Evolutionary conservation across 2,329 filamentous ascomycete species (phyloP).

Genomic region (Diaporthe eres): DNA sequence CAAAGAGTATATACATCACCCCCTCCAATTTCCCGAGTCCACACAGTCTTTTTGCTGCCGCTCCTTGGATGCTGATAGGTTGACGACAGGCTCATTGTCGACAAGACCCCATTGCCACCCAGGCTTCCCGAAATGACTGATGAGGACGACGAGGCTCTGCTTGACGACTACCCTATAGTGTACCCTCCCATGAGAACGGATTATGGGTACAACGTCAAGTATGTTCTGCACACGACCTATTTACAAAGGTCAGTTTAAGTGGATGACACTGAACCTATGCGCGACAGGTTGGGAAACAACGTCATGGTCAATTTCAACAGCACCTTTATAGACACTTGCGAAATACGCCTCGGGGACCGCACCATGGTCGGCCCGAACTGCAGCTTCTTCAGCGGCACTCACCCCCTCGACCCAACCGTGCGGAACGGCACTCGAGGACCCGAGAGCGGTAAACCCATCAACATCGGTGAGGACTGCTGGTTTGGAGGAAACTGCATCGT

Average conservation of each 20-base stretch:
- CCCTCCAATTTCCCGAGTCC: neutral
- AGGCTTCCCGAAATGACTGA: conserved; percentile 60
- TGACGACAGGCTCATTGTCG: conserved; percentile 69
- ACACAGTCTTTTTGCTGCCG: conserved; percentile 10
- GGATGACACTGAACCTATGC: neutral
- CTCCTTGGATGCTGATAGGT: conserved; percentile 21
- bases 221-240: conserved; percentile 41
- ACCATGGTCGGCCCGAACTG: conserved; percentile 86
- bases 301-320: conserved; percentile 84
- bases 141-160: conserved; percentile 75
- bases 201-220: conserved; percentile 82
- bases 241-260: neutral
- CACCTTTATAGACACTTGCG: conserved; percentile 82
- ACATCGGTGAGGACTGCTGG: conserved; percentile 86
- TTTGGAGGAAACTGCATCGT: conserved; percentile 80
- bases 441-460: conserved; percentile 80
- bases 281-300: conserved; percentile 70
- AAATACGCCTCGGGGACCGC: conserved; percentile 80
- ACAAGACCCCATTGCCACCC: conserved; percentile 75
- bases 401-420: conserved; percentile 81
- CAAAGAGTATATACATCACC: conserved; percentile 71
- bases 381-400: conserved; percentile 79
- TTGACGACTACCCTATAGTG: conserved; percentile 77
- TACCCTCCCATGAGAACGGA: conserved; percentile 79
- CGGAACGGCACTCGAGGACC: conserved; percentile 83